Conservation (phyloP, 495 filamentous ascomycete species). For the Aspergillus cavernicola region DNA sequence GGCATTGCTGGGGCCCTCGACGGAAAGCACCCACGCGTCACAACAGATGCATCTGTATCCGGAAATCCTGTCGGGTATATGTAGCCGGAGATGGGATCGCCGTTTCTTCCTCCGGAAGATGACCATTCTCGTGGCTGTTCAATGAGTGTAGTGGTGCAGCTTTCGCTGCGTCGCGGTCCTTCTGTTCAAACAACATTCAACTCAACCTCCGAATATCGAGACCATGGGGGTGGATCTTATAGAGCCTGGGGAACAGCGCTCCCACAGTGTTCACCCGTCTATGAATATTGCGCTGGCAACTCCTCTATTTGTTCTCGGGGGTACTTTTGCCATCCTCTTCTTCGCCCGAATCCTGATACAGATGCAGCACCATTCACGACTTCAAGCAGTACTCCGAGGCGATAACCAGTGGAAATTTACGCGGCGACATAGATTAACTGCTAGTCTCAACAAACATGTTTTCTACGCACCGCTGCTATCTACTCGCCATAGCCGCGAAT, state of each 20-base stretch:
- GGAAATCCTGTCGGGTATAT: background rate
- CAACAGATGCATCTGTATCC: background rate
- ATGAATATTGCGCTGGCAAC: slow-evolving; percentile 38
- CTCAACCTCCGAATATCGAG: background rate
- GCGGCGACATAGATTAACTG: slow-evolving; percentile 13
- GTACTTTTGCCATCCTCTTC: slow-evolving; percentile 25
- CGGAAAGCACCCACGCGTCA: background rate
- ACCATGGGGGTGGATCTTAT: slow-evolving; percentile 24
- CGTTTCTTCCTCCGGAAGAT: background rate
- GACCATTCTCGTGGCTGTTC: background rate
- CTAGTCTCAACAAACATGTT: slow-evolving; percentile 37
- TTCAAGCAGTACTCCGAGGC: slow-evolving; percentile 15
- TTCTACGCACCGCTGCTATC: slow-evolving; percentile 40
- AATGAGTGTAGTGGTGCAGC: slow-evolving; percentile 5
- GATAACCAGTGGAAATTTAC: slow-evolving; percentile 27
- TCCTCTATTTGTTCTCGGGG: slow-evolving; percentile 32
- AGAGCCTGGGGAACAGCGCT: slow-evolving; percentile 18
- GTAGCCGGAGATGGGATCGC: background rate
- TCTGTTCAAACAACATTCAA: background rate
- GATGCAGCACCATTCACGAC: slow-evolving; percentile 27
- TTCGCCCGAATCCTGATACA: slow-evolving; percentile 23
- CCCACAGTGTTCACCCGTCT: slow-evolving; percentile 25
- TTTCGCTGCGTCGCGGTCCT: background rate
- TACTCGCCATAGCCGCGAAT: slow-evolving; percentile 38
- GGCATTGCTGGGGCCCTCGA: slow-evolving; percentile 12